Conservation (phyloP, 2,329 filamentous ascomycete genomes). For the Diaporthe sp. region DNA sequence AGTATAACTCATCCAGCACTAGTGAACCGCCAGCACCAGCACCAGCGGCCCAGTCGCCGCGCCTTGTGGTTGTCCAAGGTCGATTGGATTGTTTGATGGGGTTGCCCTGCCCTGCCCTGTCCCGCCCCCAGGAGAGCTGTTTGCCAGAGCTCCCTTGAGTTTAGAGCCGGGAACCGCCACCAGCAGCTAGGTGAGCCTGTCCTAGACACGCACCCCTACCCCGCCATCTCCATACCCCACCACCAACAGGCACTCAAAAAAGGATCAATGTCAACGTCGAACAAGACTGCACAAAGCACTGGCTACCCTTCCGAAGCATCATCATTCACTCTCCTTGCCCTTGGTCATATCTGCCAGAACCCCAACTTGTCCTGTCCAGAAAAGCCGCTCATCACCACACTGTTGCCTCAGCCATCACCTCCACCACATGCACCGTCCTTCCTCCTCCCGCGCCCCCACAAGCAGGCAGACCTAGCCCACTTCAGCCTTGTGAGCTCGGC, state of each 20-base stretch:
- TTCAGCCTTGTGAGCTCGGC: constrained; percentile 36
- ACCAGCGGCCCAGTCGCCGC: background rate
- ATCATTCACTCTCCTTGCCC: background rate
- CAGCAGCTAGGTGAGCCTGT: constrained; percentile 32
- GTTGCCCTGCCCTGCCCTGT: background rate
- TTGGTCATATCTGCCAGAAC: constrained; percentile 4
- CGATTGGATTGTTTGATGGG: constrained; percentile 3
- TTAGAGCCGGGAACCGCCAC: background rate
- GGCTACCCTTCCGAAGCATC: constrained; percentile 23
- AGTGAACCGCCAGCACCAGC: background rate
- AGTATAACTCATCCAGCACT: constrained; percentile 18
- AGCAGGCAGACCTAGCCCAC: constrained; percentile 34
- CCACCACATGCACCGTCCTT: constrained; percentile 14
- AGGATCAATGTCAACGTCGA: constrained; percentile 13
- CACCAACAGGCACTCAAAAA: constrained; percentile 20
- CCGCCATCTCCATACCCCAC: constrained; percentile 34
- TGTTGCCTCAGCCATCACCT: constrained; percentile 8
- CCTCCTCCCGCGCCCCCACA: constrained; percentile 26
- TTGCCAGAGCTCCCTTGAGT: constrained; percentile 12
- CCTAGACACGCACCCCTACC: constrained; percentile 35
- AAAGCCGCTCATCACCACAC: background rate
- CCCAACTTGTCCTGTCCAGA: background rate
- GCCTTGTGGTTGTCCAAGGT: background rate
- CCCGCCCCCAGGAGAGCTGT: constrained; percentile 1
- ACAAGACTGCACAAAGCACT: constrained; percentile 24